Evolutionary conservation across 345 rosid species (phyloP).

Genomic region (Orychophragmus violaceus): DNA sequence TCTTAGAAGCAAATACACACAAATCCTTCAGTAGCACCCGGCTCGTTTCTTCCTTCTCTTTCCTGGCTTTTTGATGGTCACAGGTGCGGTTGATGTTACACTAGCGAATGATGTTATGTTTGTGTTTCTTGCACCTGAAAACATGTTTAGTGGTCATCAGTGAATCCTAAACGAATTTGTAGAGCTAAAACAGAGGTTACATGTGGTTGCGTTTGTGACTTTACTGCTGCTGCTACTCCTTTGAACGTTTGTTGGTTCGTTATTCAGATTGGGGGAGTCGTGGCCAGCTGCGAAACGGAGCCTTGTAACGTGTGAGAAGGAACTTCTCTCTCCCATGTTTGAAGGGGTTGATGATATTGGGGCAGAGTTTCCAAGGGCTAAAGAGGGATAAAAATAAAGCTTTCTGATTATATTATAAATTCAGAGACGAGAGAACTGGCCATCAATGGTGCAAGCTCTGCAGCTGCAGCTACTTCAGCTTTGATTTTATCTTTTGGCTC

Average conservation of each 20-base stretch:
- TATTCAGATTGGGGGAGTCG: conserved; percentile 76
- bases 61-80: conserved; percentile 45
- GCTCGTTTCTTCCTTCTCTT: conserved; percentile 76
- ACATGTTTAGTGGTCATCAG: background rate
- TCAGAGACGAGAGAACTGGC: background rate
- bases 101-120: conserved; percentile 68
- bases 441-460: conserved; percentile 40
- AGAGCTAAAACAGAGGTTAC: conserved; percentile 19
- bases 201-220: conserved; percentile 38
- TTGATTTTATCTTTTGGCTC: conserved; percentile 65
- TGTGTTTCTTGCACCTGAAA: conserved; percentile 48
- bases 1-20: conserved; percentile 2
- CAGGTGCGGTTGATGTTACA: conserved; percentile 49
- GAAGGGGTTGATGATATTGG: conserved; percentile 63
- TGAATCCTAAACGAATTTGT: background rate
- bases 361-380: conserved; percentile 68
- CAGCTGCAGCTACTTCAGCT: conserved; percentile 67
- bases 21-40: conserved; percentile 52
- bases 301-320: conserved; percentile 78
- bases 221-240: conserved; percentile 24
- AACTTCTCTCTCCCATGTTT: conserved; percentile 50
- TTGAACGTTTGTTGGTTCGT: conserved; percentile 39
- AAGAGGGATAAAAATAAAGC: background rate
- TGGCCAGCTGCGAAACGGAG: conserved; percentile 92
- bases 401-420: background rate